Conservation (phyloP, 192 early-diverging fungal species). For the Linnemannia schmuckeri region DNA sequence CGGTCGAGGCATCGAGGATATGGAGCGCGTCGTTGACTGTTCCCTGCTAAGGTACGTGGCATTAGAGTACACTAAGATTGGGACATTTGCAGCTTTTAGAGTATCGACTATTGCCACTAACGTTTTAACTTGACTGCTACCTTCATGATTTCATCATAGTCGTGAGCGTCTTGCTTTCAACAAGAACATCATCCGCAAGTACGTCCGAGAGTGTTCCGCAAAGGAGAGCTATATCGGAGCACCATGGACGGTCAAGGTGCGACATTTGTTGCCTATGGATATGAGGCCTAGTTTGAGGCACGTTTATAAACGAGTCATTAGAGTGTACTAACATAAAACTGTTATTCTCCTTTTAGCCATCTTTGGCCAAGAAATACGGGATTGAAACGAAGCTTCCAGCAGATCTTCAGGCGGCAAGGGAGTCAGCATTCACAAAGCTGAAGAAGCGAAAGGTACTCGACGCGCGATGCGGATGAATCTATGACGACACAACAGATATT, state of each 20-base stretch:
- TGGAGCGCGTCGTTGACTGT: slow-evolving; percentile 54
- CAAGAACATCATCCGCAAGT: slow-evolving; percentile 79
- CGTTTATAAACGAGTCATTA: background rate
- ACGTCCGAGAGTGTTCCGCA: slow-evolving; percentile 72
- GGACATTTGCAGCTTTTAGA: background rate
- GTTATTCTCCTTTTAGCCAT: slow-evolving; percentile 20
- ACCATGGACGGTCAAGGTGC: slow-evolving; percentile 79
- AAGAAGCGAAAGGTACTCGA: slow-evolving; percentile 49
- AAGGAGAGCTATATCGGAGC: slow-evolving; percentile 79
- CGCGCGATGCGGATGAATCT: background rate
- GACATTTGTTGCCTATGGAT: background rate
- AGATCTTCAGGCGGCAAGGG: slow-evolving; percentile 58
- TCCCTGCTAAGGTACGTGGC: slow-evolving; percentile 49
- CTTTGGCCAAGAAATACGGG: slow-evolving; percentile 62
- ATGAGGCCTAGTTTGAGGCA: background rate
- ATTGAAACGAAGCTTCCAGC: slow-evolving; percentile 58
- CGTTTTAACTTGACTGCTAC: background rate
- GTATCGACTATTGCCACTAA: background rate
- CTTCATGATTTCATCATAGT: slow-evolving; percentile 29
- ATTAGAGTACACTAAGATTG: background rate
- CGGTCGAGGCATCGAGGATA: slow-evolving; percentile 66
- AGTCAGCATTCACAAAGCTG: slow-evolving; percentile 52
- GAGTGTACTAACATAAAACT: background rate
- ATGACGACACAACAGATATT: background rate
- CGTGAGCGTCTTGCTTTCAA: slow-evolving; percentile 76